These are phyloP conservation scores for Prunella vulgaris DNA, from an alignment of 257 asterid genomes.

Conservation along the genomic window DNA sequence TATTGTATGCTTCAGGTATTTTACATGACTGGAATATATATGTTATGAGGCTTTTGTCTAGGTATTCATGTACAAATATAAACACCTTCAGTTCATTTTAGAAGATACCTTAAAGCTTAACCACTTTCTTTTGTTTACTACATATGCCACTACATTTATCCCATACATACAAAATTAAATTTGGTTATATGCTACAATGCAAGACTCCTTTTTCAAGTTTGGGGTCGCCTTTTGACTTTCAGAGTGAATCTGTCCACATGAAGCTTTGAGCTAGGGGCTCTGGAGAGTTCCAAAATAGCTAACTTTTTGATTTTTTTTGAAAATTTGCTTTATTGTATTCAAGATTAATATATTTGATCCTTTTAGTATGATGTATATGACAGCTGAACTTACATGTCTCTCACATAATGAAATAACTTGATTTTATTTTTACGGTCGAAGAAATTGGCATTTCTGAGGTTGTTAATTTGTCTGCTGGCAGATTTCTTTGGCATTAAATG, in stretches of 20 bases:
- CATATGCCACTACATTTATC: not conserved
- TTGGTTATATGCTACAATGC: not conserved
- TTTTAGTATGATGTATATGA: not conserved
- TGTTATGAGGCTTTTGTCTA: not conserved
- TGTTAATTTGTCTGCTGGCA: not conserved
- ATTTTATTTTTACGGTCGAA: not conserved
- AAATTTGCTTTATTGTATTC: not conserved
- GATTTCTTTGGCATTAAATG: not conserved
- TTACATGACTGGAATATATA: not conserved
- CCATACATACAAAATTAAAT: not conserved
- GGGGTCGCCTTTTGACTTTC: not conserved
- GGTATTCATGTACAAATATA: not conserved
- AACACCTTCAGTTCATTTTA: not conserved
- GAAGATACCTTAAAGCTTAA: not conserved
- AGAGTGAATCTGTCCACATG: not conserved
- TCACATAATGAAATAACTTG: not conserved
- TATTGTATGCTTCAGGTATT: constrained; percentile 9
- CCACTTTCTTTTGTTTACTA: not conserved
- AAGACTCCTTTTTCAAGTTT: not conserved
- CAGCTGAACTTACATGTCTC: not conserved
- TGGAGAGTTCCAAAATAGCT: not conserved
- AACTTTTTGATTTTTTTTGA: not conserved
- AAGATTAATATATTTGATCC: not conserved
- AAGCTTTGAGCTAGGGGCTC: not conserved
- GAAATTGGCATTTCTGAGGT: not conserved